Conservation (phyloP, 371 early-diverging fungal species). For the Mortierella sp. region DNA sequence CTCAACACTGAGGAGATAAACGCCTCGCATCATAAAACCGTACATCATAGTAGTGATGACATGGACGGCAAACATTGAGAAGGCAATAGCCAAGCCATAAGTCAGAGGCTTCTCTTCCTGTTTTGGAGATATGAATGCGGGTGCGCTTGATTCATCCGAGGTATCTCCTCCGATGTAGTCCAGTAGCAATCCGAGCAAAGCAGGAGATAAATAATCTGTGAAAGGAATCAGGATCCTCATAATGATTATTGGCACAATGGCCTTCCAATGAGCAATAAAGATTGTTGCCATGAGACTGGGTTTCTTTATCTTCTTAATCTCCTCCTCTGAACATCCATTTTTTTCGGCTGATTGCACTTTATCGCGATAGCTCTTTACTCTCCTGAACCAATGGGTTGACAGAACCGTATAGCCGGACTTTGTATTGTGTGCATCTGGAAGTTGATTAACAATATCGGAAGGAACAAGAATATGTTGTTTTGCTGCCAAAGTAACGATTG, state of each 20-base stretch:
- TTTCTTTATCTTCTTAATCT: conserved; percentile 14
- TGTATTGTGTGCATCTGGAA: conserved; percentile 33
- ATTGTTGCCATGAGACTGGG: conserved; percentile 28
- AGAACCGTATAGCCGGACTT: conserved; percentile 14
- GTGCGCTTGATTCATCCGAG: too few relatives aligned
- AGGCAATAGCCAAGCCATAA: conserved; percentile 34
- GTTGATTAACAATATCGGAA: conserved; percentile 28
- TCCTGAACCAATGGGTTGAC: conserved; percentile 18
- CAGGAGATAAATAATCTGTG: conserved; percentile 22
- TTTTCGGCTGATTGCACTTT: neutral
- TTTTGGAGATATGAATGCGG: too few relatives aligned
- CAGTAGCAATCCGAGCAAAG: conserved; percentile 23
- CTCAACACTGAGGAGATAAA: conserved; percentile 45
- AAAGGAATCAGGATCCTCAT: conserved; percentile 16
- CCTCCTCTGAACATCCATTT: neutral
- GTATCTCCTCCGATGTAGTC: conserved; percentile 30
- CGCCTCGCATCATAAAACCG: neutral
- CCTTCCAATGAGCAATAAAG: conserved; percentile 18
- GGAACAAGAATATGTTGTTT: conserved; percentile 26
- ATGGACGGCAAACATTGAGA: conserved; percentile 83
- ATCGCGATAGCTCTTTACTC: conserved; percentile 7
- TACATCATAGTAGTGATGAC: conserved; percentile 75
- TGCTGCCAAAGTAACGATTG: conserved; percentile 38
- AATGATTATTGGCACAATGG: conserved; percentile 13
- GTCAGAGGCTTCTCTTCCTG: conserved; percentile 19